Conservation (phyloP, 1,284 basidiomycete species). For the Ustilago crameri region DNA sequence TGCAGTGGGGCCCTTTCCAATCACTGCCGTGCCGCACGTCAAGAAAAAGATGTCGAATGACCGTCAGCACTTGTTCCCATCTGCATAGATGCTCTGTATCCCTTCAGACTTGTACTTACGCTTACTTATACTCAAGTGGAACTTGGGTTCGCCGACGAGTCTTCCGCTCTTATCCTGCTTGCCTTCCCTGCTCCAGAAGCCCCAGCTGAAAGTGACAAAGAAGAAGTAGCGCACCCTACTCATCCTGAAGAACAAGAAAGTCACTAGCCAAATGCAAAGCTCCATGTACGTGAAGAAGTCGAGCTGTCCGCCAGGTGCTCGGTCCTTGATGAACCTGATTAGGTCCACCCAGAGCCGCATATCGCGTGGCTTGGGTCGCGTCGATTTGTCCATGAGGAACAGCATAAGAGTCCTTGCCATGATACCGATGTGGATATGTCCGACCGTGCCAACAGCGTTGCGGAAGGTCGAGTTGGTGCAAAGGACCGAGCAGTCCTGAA, state of each 20-base stretch:
- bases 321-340: slow-evolving; percentile 74
- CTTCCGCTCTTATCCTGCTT: slow-evolving; percentile 41
- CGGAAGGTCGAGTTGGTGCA: slow-evolving; percentile 74
- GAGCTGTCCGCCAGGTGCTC: slow-evolving; percentile 73
- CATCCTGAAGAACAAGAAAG: slow-evolving; percentile 58
- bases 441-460: slow-evolving; percentile 68
- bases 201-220: slow-evolving; percentile 63
- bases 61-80: too few species aligned
- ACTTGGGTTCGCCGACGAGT: slow-evolving; percentile 44
- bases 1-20: slow-evolving; percentile 43
- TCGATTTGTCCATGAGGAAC: slow-evolving; percentile 73
- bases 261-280: slow-evolving; percentile 68
- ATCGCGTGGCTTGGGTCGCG: slow-evolving; percentile 73
- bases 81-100: slow-evolving; percentile 1
- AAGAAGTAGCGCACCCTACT: slow-evolving; percentile 57
- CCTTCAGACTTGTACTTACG: not conserved
- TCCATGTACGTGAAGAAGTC: slow-evolving; percentile 78
- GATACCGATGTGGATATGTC: slow-evolving; percentile 63
- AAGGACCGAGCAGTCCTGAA: slow-evolving; percentile 73
- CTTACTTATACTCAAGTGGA: slow-evolving; percentile 55
- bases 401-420: slow-evolving; percentile 75
- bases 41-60: too few species aligned
- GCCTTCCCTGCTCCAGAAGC: slow-evolving; percentile 56
- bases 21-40: not conserved
- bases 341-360: slow-evolving; percentile 78